Conservation (phyloP, 257 asterid species). For the Gentiana straminea region DNA sequence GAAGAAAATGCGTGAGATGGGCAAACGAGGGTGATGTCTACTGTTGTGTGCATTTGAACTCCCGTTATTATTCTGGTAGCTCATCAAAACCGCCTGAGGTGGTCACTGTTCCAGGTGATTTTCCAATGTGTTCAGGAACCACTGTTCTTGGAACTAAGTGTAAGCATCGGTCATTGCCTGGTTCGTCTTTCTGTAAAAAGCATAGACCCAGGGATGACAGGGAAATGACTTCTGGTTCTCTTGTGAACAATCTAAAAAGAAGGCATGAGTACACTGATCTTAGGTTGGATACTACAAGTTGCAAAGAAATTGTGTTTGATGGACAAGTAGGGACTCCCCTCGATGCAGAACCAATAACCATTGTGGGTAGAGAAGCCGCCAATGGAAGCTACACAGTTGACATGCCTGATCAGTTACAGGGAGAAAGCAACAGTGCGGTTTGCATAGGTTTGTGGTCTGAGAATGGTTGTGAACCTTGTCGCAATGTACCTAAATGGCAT, state of each 20-base stretch:
- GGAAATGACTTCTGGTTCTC: slow-evolving; percentile 16
- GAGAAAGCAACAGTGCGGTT: slow-evolving; percentile 25
- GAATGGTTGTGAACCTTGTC: slow-evolving; percentile 45
- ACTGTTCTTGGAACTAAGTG: slow-evolving; percentile 95
- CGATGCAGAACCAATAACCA: slow-evolving; percentile 31
- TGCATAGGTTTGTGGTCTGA: slow-evolving; percentile 69
- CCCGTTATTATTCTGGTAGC: slow-evolving; percentile 50
- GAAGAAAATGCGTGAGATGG: slow-evolving; percentile 92
- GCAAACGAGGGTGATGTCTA: slow-evolving; percentile 86
- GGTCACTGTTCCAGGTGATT: slow-evolving; percentile 33
- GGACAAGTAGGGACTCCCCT: slow-evolving; percentile 32
- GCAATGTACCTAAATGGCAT: slow-evolving; percentile 66
- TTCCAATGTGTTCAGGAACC: slow-evolving; percentile 92
- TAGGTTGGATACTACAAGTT: slow-evolving; percentile 20
- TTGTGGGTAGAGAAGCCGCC: slow-evolving; percentile 23
- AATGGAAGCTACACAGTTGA: slow-evolving; percentile 26
- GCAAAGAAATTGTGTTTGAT: slow-evolving; percentile 25
- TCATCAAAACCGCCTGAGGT: slow-evolving; percentile 38
- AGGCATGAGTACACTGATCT: slow-evolving; percentile 37
- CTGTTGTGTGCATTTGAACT: slow-evolving; percentile 90
- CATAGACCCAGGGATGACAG: slow-evolving; percentile 64
- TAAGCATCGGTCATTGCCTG: slow-evolving; percentile 80
- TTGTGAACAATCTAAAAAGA: slow-evolving; percentile 49
- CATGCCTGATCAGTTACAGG: slow-evolving; percentile 29
- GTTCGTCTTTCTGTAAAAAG: slow-evolving; percentile 92